These are phyloP conservation scores for Calocera viscosa DNA, from an alignment of 768 basidiomycete genomes.

Conservation along the genomic window DNA sequence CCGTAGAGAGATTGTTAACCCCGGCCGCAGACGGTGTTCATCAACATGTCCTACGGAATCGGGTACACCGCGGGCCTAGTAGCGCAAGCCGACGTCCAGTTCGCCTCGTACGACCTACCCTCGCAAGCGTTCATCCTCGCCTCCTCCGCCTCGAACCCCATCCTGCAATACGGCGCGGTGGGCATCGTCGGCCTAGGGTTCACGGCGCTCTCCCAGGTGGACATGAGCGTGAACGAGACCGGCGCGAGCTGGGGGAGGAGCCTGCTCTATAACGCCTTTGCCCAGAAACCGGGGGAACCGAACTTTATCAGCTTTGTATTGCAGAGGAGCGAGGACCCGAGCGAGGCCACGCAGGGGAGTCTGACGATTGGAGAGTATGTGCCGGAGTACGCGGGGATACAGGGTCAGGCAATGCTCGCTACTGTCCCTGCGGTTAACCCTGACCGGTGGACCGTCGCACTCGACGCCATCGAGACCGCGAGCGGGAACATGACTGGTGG, in stretches of 20 bases:
- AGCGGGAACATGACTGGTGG: conserved; percentile 5
- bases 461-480: conserved; percentile 45
- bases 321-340: conserved; percentile 43
- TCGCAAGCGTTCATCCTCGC: conserved; percentile 62
- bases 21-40: not conserved
- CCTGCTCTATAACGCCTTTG: conserved; percentile 64
- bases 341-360: conserved; percentile 47
- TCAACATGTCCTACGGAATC: conserved; percentile 42
- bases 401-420: conserved; percentile 45
- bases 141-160: conserved; percentile 53
- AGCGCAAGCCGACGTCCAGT: conserved; percentile 47
- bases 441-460: conserved; percentile 59
- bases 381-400: conserved; percentile 46
- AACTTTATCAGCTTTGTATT: conserved; percentile 73
- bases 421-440: conserved; percentile 61
- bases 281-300: conserved; percentile 51
- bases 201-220: conserved; percentile 60
- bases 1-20: not conserved
- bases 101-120: conserved; percentile 58
- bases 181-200: conserved; percentile 73
- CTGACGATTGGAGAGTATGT: conserved; percentile 68
- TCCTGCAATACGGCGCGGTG: conserved; percentile 52
- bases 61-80: conserved; percentile 65
- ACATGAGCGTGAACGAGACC: conserved; percentile 45
- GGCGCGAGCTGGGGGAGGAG: conserved; percentile 48